phyloP scores from a whole-genome alignment of 345 rosid species.

The sweet orange (Citrus sinensis) region DVS_A1.0 CM039164.1:5940001-5940500 shows the following conservation, averaged over 20 bases:
- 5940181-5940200: not conserved
- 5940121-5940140: not conserved
- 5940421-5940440: not conserved
- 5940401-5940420: not conserved
- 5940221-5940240: not conserved
- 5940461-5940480: not conserved
- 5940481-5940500: not conserved
- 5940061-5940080: conserved; percentile 19
- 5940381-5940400: not conserved
- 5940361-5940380: not conserved
- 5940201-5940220: not conserved
- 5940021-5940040: conserved; percentile 86
- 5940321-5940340: not conserved
- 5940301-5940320: not conserved
- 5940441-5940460: not conserved
- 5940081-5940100: conserved; percentile 14
- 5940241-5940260: not conserved
- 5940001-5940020: conserved; percentile 84
- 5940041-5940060: conserved; percentile 83
- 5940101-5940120: not conserved
- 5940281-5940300: not conserved
- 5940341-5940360: not conserved
- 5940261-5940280: not conserved
- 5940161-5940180: not conserved
- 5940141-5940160: not conserved